phyloP scores from a whole-genome alignment of 2,329 filamentous ascomycete genomes.

The Aspergillus pseudoterreus region DNA sequence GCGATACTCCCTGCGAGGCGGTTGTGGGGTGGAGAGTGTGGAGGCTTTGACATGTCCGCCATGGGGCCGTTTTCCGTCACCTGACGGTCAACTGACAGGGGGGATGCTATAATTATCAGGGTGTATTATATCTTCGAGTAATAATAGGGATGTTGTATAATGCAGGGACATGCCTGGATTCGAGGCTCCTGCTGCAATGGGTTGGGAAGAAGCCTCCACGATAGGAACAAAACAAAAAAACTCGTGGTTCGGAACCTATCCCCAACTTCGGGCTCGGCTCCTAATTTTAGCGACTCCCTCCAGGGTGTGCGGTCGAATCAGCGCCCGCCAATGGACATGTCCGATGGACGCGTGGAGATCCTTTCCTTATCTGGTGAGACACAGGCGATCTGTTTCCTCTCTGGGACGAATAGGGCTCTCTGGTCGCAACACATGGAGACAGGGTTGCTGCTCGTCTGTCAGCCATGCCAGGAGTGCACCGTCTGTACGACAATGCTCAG shows the following conservation, averaged over 20 bases:
- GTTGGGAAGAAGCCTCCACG: no score
- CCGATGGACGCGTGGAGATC: conserved; percentile 4
- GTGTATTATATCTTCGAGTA: no score
- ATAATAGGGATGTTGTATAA: no score
- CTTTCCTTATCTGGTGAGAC: conserved; percentile 1
- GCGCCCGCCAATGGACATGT: not conserved
- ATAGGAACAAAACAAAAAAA: no score
- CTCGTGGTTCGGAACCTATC: no score
- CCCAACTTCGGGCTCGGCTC: not conserved
- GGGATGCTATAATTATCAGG: no score
- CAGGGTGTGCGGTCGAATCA: not conserved
- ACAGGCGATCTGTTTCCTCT: not conserved
- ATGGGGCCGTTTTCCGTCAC: not conserved
- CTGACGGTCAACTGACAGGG: no score
- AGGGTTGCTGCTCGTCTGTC: not conserved
- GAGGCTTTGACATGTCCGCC: not conserved
- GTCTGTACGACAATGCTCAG: no score
- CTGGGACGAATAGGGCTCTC: no score
- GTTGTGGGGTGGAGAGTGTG: not conserved
- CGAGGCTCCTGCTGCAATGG: no score
- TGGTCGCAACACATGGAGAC: conserved; percentile 6
- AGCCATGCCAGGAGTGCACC: no score
- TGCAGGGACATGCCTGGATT: no score
- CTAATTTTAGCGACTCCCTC: conserved; percentile 8
- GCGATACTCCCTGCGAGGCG: not conserved